Conservation (phyloP, 2,329 filamentous ascomycete genomes). For the Chaetomiaceae sp. region DNA sequence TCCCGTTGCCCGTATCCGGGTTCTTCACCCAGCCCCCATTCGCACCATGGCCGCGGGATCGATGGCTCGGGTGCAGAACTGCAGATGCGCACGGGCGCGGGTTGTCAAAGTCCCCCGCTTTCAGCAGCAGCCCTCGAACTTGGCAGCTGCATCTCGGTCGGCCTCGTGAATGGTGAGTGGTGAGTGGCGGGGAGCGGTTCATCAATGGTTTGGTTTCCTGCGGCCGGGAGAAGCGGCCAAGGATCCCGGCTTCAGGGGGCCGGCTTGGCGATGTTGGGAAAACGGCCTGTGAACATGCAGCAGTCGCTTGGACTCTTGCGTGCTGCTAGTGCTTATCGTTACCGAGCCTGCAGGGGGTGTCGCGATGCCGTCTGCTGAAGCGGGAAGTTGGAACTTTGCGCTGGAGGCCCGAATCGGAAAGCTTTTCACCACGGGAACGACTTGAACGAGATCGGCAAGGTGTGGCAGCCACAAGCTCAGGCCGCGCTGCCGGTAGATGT, state of each 20-base stretch:
- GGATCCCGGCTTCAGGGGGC: not conserved
- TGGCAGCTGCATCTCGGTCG: not conserved
- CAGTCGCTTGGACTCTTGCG: not conserved
- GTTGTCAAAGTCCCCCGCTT: not conserved
- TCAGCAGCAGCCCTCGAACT: not conserved
- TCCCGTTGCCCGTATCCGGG: not conserved
- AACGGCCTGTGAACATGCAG: not conserved
- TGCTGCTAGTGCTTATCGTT: not conserved
- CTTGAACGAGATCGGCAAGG: not conserved
- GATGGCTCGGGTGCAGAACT: not conserved
- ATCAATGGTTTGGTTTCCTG: too few relatives aligned
- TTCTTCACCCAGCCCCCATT: constrained; percentile 1
- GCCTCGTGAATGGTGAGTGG: not conserved
- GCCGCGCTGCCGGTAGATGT: constrained; percentile 5
- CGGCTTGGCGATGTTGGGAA: not conserved
- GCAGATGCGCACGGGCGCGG: constrained; percentile 1
- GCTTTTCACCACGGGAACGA: not conserved
- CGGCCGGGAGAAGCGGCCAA: not conserved
- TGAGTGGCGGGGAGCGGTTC: not conserved
- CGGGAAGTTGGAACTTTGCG: not conserved
- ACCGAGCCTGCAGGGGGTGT: constrained; percentile 1
- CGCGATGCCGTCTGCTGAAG: not conserved
- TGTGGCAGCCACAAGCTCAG: not conserved
- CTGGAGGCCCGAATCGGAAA: not conserved
- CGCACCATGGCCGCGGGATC: not conserved